Percentiles rank a stretch among this genome's conserved stretches.
Evolutionary conservation across 768 basidiomycete genomes (phyloP).

Genomic region (Amanita rubescens): DNA sequence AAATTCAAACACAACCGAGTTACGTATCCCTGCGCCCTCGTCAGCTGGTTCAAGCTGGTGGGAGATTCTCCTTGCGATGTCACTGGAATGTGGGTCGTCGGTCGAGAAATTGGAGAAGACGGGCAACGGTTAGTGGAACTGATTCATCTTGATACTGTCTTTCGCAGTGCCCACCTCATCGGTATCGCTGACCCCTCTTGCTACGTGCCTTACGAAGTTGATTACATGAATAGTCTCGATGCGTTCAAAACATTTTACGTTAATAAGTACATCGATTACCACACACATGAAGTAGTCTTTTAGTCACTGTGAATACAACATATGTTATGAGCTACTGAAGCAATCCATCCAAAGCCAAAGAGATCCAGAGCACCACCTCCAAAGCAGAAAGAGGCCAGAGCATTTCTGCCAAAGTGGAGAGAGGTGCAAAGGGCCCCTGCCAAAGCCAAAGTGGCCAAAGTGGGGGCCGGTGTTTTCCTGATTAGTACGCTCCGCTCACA

Average conservation of each 20-base stretch:
- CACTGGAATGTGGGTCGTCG: conserved; percentile 25
- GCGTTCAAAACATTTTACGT: conserved; percentile 20
- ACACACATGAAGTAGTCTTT: conserved; percentile 16
- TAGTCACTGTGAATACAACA: too few species aligned
- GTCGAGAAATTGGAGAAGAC: conserved; percentile 16
- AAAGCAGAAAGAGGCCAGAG: too few species aligned
- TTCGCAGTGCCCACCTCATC: conserved; percentile 23
- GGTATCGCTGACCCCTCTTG: conserved; percentile 16
- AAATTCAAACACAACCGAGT: background rate
- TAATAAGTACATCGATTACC: conserved; percentile 25
- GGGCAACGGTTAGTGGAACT: conserved; percentile 9
- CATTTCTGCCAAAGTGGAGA: too few species aligned
- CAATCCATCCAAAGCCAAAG: too few species aligned
- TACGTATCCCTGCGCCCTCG: conserved; percentile 3
- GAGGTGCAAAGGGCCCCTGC: too few species aligned
- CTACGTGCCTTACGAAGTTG: conserved; percentile 12
- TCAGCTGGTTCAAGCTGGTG: conserved; percentile 19
- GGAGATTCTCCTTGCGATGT: conserved; percentile 14
- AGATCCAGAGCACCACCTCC: too few species aligned
- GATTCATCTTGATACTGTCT: conserved; percentile 22
- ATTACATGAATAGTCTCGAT: conserved; percentile 17
- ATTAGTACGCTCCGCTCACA: too few species aligned
- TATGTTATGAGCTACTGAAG: too few species aligned
- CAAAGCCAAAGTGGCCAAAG: too few species aligned
- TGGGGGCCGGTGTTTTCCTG: too few species aligned